Percentiles rank a stretch among this genome's conserved stretches.
Evolutionary conservation across 2,329 filamentous ascomycete species (phyloP).

Genomic region (Exserohilum turcica): DNA sequence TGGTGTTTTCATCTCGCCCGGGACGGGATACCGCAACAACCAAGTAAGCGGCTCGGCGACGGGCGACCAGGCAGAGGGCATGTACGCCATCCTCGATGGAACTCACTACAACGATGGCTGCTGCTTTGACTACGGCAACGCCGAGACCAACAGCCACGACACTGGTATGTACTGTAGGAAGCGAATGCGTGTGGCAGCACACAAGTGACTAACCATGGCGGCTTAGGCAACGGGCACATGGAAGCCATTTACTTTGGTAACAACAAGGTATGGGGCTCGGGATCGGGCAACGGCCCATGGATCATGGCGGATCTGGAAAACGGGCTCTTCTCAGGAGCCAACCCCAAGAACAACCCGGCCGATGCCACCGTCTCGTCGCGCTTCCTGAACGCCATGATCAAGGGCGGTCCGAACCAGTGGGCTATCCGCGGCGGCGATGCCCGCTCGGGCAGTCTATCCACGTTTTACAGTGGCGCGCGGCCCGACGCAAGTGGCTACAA

Average conservation of each 20-base stretch:
- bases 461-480: conserved; percentile 63
- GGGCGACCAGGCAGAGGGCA: conserved; percentile 62
- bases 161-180: conserved; percentile 44
- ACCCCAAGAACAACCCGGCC: conserved; percentile 53
- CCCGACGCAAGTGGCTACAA: conserved; percentile 62
- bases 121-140: conserved; percentile 56
- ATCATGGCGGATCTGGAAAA: conserved; percentile 73
- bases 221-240: conserved; percentile 65
- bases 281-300: conserved; percentile 66
- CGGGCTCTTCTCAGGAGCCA: conserved; percentile 64
- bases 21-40: conserved; percentile 68
- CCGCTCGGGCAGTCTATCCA: conserved; percentile 60
- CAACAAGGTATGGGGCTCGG: conserved; percentile 61
- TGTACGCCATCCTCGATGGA: conserved; percentile 66
- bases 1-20: conserved; percentile 66
- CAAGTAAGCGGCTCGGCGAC: conserved; percentile 58
- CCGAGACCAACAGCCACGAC: conserved; percentile 48
- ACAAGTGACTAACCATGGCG: background rate
- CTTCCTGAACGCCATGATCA: conserved; percentile 63
- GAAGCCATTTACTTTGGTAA: conserved; percentile 70
- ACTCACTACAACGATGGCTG: conserved; percentile 64
- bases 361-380: conserved; percentile 60
- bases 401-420: conserved; percentile 63
- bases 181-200: rapidly evolving
- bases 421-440: conserved; percentile 64